Evolutionary conservation across 495 filamentous ascomycete species (phyloP).

Genomic region (Penicillium atrosanguineum): DNA sequence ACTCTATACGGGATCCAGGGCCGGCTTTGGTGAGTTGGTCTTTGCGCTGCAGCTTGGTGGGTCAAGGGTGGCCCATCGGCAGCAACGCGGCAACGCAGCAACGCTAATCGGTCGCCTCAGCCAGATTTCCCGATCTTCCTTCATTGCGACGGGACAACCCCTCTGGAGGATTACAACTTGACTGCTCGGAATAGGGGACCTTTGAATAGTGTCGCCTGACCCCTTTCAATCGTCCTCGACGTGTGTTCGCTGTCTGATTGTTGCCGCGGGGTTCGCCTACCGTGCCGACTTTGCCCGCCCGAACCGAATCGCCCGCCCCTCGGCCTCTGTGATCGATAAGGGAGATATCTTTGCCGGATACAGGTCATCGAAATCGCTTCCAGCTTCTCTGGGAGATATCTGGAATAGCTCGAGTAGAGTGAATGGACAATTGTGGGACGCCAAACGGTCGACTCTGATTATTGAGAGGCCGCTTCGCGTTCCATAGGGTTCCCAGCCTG

Average conservation of each 20-base stretch:
- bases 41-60: conserved; percentile 9
- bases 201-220: background rate
- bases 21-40: conserved; percentile 1
- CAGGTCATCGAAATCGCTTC: background rate
- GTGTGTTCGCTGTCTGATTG: background rate
- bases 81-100: conserved; percentile 1
- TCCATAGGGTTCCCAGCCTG: conserved; percentile 52
- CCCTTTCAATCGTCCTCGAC: background rate
- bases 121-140: conserved; percentile 8
- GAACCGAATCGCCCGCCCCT: background rate
- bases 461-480: conserved; percentile 53
- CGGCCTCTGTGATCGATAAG: background rate
- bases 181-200: conserved; percentile 1
- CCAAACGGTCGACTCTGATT: conserved; percentile 48
- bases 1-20: background rate
- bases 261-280: conserved; percentile 8
- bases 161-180: background rate
- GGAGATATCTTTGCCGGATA: background rate
- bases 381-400: background rate
- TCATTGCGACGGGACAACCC: conserved; percentile 6
- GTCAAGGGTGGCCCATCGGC: conserved; percentile 1
- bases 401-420: conserved; percentile 19
- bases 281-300: background rate
- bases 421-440: conserved; percentile 51
- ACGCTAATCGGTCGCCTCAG: conserved; percentile 15